phyloP scores from a whole-genome alignment of 2,329 filamentous ascomycete species.

The Aspergillus tanneri region DNA sequence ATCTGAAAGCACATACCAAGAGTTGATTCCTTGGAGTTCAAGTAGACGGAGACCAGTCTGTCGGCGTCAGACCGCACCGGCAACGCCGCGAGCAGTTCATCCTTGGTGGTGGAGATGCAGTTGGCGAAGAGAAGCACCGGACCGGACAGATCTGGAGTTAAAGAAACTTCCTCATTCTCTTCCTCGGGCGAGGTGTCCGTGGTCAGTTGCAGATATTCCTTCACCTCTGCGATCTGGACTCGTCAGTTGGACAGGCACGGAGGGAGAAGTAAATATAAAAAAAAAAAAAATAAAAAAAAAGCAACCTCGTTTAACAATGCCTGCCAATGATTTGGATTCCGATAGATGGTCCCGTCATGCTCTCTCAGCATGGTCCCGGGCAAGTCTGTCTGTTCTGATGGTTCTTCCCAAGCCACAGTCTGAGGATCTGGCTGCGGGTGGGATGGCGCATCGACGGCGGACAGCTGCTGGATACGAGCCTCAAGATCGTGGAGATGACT shows the following conservation, averaged over 20 bases:
- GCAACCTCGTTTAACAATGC: slow-evolving; percentile 26
- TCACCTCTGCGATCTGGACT: slow-evolving; percentile 23
- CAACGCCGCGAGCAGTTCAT: slow-evolving; percentile 26
- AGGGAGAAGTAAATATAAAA: neutral
- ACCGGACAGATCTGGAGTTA: slow-evolving; percentile 12
- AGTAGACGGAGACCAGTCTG: slow-evolving; percentile 23
- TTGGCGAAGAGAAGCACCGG: slow-evolving; percentile 20
- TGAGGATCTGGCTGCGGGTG: neutral
- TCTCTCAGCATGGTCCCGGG: slow-evolving; percentile 20
- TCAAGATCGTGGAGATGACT: slow-evolving; percentile 16
- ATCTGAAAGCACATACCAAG: slow-evolving; percentile 23
- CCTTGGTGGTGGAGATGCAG: slow-evolving; percentile 12
- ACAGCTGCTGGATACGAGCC: slow-evolving; percentile 13
- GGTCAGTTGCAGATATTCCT: slow-evolving; percentile 17
- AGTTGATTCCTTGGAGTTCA: slow-evolving; percentile 26
- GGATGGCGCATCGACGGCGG: neutral
- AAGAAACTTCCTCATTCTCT: slow-evolving; percentile 9
- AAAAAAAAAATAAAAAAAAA: neutral
- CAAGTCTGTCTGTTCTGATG: neutral
- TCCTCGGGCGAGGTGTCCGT: slow-evolving; percentile 12
- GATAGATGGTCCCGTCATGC: slow-evolving; percentile 21
- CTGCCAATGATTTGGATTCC: slow-evolving; percentile 24
- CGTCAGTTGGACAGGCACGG: neutral
- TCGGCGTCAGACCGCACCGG: slow-evolving; percentile 25
- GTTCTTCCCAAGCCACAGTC: too few relatives aligned